Evolutionary conservation across 2,329 filamentous ascomycete species (phyloP).

Genomic region (Boeremia lycopersici): DNA sequence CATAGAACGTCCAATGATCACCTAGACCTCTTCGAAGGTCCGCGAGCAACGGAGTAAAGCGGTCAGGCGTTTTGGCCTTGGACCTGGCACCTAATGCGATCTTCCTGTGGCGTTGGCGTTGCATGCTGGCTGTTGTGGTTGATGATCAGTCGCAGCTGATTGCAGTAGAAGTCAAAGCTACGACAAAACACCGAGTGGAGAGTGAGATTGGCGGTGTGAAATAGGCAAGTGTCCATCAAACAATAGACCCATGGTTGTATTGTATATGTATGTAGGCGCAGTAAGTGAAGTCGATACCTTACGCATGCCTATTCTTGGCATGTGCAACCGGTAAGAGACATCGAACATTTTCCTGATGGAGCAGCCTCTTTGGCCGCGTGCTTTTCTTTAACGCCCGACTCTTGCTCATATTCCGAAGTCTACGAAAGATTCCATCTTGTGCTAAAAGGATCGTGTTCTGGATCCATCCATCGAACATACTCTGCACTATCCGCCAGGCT

Average conservation of each 20-base stretch:
- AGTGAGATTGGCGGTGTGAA: background rate
- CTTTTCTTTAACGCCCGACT: background rate
- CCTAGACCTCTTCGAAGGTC: conserved; percentile 19
- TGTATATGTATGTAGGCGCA: background rate
- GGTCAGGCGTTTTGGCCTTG: background rate
- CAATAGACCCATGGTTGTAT: background rate
- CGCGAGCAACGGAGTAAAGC: conserved; percentile 10
- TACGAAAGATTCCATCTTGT: conserved; percentile 28
- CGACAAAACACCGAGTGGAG: too few relatives aligned
- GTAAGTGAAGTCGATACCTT: background rate
- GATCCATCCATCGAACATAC: conserved; percentile 60
- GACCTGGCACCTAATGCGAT: background rate
- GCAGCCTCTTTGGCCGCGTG: too few relatives aligned
- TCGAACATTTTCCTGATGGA: too few relatives aligned
- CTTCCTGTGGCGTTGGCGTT: background rate
- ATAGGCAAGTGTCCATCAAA: background rate
- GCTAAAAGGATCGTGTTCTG: conserved; percentile 62
- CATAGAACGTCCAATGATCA: conserved; percentile 20
- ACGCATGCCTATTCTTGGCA: too few relatives aligned
- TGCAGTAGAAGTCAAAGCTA: background rate
- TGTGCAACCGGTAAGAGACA: too few relatives aligned
- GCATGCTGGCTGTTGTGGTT: background rate
- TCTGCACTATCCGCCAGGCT: conserved; percentile 59
- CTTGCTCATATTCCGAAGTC: background rate
- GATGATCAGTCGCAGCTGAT: background rate